A percentile compares a stretch with the other conserved stretches of the same genome.
Conservation (phyloP, 2,329 filamentous ascomycete genomes). For the Orbilia oligospora region DNA sequence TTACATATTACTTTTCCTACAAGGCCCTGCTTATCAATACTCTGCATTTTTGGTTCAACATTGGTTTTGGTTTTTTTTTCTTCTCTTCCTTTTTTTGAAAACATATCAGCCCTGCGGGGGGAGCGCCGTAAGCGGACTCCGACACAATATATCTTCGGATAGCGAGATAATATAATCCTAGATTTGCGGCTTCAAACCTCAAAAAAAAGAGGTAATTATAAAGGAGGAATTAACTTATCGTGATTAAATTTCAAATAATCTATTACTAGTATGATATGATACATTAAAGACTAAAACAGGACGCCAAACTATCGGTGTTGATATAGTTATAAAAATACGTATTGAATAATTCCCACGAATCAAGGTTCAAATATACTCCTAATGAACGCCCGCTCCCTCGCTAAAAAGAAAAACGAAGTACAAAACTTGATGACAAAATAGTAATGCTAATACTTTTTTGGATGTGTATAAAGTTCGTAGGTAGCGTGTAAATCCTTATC, state of each 20-base stretch:
- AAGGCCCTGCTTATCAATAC: slow-evolving; percentile 13
- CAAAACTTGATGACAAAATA: neutral
- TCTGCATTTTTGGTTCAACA: slow-evolving; percentile 27
- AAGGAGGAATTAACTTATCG: neutral
- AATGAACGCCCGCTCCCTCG: slow-evolving; percentile 49
- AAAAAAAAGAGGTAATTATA: no score
- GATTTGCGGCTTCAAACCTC: neutral
- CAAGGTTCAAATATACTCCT: slow-evolving; percentile 19
- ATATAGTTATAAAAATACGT: slow-evolving; percentile 19
- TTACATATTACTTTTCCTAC: slow-evolving; percentile 15
- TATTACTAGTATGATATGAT: slow-evolving; percentile 30
- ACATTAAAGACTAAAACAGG: slow-evolving; percentile 30
- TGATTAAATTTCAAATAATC: slow-evolving; percentile 11
- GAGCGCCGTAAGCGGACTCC: neutral
- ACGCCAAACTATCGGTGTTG: neutral
- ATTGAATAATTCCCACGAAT: neutral
- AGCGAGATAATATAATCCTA: neutral
- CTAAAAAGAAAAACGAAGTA: slow-evolving; percentile 33
- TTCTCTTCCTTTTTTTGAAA: neutral
- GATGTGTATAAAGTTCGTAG: slow-evolving; percentile 15
- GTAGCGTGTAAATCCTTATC: slow-evolving; percentile 26
- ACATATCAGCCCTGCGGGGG: slow-evolving; percentile 18
- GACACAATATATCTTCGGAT: neutral
- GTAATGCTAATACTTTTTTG: slow-evolving; percentile 9
- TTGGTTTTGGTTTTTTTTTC: slow-evolving; percentile 5